Percentiles rank a stretch among this genome's conserved stretches.
Evolutionary conservation across 306 rosid species (phyloP).

Genomic region (Corylus americana): DNA sequence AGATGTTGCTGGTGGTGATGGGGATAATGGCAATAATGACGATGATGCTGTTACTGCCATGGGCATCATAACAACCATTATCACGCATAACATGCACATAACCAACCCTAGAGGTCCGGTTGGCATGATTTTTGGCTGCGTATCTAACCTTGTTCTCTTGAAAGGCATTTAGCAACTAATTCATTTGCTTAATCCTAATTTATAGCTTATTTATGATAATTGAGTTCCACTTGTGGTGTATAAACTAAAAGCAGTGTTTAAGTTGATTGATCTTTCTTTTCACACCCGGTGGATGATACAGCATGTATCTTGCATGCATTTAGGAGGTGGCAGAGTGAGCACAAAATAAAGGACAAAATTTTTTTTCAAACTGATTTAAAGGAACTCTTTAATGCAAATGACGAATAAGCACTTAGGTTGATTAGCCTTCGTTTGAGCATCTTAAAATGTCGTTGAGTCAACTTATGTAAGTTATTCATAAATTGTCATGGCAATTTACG

Average conservation of each 20-base stretch:
- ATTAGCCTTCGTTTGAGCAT: no score
- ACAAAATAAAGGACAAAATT: no score
- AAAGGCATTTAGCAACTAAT: conserved; percentile 9
- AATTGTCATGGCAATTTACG: no score
- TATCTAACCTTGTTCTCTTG: background rate
- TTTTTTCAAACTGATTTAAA: no score
- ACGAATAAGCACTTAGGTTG: no score
- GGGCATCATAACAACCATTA: conserved; percentile 25
- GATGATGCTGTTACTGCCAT: conserved; percentile 9
- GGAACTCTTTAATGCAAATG: no score
- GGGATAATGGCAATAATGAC: conserved; percentile 5
- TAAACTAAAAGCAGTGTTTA: conserved; percentile 8
- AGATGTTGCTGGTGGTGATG: background rate
- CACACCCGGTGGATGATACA: conserved; percentile 40
- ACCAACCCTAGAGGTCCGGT: conserved; percentile 3
- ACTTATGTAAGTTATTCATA: no score
- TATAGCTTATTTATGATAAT: conserved; percentile 1
- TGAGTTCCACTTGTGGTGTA: background rate
- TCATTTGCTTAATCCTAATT: background rate
- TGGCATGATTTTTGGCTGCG: conserved; percentile 26
- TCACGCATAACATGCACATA: conserved; percentile 23
- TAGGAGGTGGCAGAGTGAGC: no score
- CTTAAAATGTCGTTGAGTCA: no score
- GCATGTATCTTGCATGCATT: conserved; percentile 50
- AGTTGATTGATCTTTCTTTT: conserved; percentile 11